Base-by-base conservation (phyloP, 1,284 basidiomycete species). In the Anthracocystis walkeri region DNA sequence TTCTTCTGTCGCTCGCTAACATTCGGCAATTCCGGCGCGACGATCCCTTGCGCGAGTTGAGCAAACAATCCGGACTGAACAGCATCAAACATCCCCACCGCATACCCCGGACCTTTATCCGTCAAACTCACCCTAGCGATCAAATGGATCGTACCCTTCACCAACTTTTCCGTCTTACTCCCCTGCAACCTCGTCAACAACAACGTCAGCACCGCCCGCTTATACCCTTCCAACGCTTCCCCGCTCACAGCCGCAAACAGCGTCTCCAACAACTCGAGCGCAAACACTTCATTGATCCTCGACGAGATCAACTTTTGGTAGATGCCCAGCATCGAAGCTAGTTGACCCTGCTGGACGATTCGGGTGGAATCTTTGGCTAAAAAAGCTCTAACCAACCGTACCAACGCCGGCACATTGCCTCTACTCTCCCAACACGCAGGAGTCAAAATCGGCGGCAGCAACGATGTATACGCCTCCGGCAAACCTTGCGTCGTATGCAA, bases 391-490 rank as follows among this genome's bases (percentile, higher is more conserved):
- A 98, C 88, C 10, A 98, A 88, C 70, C 93, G 91, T 10, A 97
- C 95, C 1, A 99, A 89, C 2, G 95, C 95, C 0, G 96, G 96
- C 23, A 99, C 91, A 81, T 93, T 96, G n/a, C 96, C 96, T 75
- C 95, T 92, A 82, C 94, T 92, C 84, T 93, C 92, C 96, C 97
- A 99, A 20, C 92, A 89, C 2, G 90, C 88, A 0, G 95, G 94
- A 0, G 91, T 93, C 38, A 98, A 90, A 21, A 99, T 89, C 77
- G 95, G 91, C 0, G 91, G 91, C 1, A 98, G 88, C 6, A 99
- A 88, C 20, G 89, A 87, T 38, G 91, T 90, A 87, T 98, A 99
- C 62, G 91, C 90, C 0, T 88, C 87, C 0, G 96, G 94, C 8
- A 97, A 87, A 21, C 85, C 81, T 8, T 35, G 51, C 14, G 48